Evolutionary conservation across 1,284 basidiomycete genomes (phyloP), one percentile per base, ranked within the genome.

Genomic region (Boletellus sp.): DNA sequence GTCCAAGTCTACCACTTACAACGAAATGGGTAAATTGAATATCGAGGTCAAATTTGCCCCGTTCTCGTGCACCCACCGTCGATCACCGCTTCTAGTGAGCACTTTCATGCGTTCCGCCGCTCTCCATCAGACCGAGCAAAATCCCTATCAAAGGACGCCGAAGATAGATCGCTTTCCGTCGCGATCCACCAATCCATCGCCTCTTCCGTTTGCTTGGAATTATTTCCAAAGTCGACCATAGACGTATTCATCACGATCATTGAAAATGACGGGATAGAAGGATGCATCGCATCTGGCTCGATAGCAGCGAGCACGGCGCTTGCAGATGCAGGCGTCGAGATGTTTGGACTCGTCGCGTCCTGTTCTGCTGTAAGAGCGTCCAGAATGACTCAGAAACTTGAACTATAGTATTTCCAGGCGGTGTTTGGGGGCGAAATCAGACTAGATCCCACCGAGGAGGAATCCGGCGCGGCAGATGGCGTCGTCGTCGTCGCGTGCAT

Each of bases 41-140:
- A 90, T 99, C 3, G 94, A 98, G 67, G 89, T 97, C 50, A 97
- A 98, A 68, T 97, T 95, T 63, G 81, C 95, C 1, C 95, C 96
- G 0, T 99, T 96, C 66, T 90, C 94, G 5, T 90, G 84, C 55
- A 69, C 73, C 22, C 74, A 76, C 22, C 75, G 95, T 51, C 77
- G 86, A 59, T 84, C 86, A 14, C 94, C 95, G 0, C 80, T 96
- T 56, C 84, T 91, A 53, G 95, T 95, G 66, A 70, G 84, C 67
- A 9, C 27, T 30, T 16, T 39, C 22, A 35, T 23, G 48, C 43
- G 25, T 44, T 20, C 9, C 10, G 16, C 27, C 16, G 19, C 16
- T 14, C 16, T 35, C 30, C 30, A 34, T 44, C 48, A 19, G 49
- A 39, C 40, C 43, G 51, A 59, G 43, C 53, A 45, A 41, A 40